Percentiles rank a stretch among this genome's conserved stretches.
These are phyloP conservation scores for Cubamyces sp. DNA, from an alignment of 768 basidiomycete genomes.

Conservation along the genomic window DNA sequence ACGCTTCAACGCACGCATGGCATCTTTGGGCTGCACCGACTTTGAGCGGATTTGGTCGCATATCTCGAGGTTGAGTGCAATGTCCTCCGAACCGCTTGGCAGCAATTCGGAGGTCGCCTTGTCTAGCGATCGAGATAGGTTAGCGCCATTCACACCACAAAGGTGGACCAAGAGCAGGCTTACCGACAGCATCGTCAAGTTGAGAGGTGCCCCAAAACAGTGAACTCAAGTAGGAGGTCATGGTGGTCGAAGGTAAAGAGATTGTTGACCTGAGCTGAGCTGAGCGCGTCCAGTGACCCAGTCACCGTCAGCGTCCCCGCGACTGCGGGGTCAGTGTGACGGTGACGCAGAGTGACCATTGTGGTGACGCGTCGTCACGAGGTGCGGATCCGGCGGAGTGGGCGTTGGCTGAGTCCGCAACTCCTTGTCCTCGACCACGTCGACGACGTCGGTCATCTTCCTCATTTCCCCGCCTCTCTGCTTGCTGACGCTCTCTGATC, in stretches of 20 bases:
- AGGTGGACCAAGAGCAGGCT: slow-evolving; percentile 32
- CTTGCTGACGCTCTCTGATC: slow-evolving; percentile 15
- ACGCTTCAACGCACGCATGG: slow-evolving; percentile 87
- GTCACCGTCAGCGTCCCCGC: slow-evolving; percentile 12
- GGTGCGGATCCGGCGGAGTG: slow-evolving; percentile 29
- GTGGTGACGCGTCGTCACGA: slow-evolving; percentile 17
- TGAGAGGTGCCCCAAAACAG: slow-evolving; percentile 85
- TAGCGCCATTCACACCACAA: background rate
- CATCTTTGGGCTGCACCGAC: slow-evolving; percentile 79
- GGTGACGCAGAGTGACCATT: slow-evolving; percentile 6
- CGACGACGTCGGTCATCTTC: slow-evolving; percentile 23
- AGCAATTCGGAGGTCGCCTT: slow-evolving; percentile 92
- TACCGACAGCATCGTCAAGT: slow-evolving; percentile 83
- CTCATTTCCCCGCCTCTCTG: background rate
- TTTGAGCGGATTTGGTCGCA: slow-evolving; percentile 96
- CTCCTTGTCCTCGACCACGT: slow-evolving; percentile 35
- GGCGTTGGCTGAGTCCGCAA: slow-evolving; percentile 35
- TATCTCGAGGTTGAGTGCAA: slow-evolving; percentile 92
- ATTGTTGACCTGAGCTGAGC: slow-evolving; percentile 10
- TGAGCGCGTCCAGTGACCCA: slow-evolving; percentile 21
- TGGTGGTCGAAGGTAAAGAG: slow-evolving; percentile 31
- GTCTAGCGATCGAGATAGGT: slow-evolving; percentile 51
- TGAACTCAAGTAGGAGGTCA: slow-evolving; percentile 60
- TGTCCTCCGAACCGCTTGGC: slow-evolving; percentile 84
- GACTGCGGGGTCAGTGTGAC: slow-evolving; percentile 17